phyloP scores from a whole-genome alignment of 2,329 filamentous ascomycete genomes.

The Stemphylium lycopersici region DNA sequence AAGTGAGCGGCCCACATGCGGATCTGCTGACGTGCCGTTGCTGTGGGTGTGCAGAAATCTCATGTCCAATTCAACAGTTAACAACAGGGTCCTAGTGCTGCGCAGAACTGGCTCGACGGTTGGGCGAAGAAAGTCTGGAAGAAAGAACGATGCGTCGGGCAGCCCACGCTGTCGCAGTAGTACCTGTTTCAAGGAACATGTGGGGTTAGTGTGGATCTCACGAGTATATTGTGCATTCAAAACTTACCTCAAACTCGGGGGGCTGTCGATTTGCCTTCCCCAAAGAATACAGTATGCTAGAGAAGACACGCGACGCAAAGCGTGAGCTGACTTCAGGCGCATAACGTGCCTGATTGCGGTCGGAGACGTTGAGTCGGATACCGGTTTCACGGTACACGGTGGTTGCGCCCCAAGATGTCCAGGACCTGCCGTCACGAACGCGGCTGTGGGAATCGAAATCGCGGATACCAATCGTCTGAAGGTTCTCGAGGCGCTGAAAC shows the following conservation, averaged over 20 bases:
- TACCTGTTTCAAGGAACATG: slow-evolving; percentile 25
- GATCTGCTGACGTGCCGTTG: slow-evolving; percentile 10
- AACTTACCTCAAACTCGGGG: slow-evolving; percentile 51
- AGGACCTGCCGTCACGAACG: slow-evolving; percentile 57
- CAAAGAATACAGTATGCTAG: slow-evolving; percentile 27
- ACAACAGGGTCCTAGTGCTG: slow-evolving; percentile 55
- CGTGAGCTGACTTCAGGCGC: slow-evolving; percentile 6
- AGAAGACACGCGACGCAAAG: slow-evolving; percentile 27
- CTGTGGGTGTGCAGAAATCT: slow-evolving; percentile 19
- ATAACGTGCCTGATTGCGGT: slow-evolving; percentile 5
- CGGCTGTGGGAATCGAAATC: slow-evolving; percentile 62
- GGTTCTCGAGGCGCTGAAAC: slow-evolving; percentile 60
- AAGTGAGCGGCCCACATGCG: slow-evolving; percentile 23
- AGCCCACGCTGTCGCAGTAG: slow-evolving; percentile 51
- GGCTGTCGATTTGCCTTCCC: slow-evolving; percentile 45
- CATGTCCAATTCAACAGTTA: slow-evolving; percentile 38
- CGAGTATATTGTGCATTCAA: too few relatives aligned
- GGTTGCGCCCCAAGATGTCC: slow-evolving; percentile 62
- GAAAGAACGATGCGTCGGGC: slow-evolving; percentile 52
- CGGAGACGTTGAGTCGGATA: slow-evolving; percentile 18
- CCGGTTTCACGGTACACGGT: slow-evolving; percentile 50
- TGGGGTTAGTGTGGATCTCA: too few relatives aligned
- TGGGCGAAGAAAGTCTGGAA: slow-evolving; percentile 51
- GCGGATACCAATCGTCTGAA: slow-evolving; percentile 64
- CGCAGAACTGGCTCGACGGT: slow-evolving; percentile 52